Conservation (phyloP, 768 basidiomycete species). For the Pulveroboletus sp. region DNA sequence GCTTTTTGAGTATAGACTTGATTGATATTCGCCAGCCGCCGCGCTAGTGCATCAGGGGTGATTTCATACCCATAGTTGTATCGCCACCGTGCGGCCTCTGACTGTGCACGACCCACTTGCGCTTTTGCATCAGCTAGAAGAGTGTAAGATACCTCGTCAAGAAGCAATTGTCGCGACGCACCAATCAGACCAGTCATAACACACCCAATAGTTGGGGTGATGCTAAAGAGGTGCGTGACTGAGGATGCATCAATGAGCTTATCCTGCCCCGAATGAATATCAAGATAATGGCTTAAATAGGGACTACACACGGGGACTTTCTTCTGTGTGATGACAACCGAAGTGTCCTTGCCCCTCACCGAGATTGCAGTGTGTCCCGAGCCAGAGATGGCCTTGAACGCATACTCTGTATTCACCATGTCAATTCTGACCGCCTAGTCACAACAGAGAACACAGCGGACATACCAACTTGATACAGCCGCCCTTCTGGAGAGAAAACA, state of each 20-base stretch:
- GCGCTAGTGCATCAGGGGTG: constrained; percentile 92
- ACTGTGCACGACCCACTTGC: constrained; percentile 82
- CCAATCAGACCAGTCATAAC: constrained; percentile 98
- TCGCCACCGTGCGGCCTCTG: constrained; percentile 89
- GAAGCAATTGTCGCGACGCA: constrained; percentile 32
- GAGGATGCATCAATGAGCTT: constrained; percentile 94
- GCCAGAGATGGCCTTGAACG: constrained; percentile 98
- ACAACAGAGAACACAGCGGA: constrained; percentile 6
- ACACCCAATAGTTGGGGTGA: constrained; percentile 95
- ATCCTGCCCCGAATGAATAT: constrained; percentile 54
- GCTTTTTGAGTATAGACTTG: constrained; percentile 98
- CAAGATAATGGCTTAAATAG: neutral
- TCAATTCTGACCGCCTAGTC: neutral
- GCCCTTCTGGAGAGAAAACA: constrained; percentile 95
- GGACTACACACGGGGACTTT: constrained; percentile 83
- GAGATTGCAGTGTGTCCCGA: constrained; percentile 94
- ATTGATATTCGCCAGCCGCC: constrained; percentile 95
- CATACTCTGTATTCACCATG: constrained; percentile 74
- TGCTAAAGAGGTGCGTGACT: constrained; percentile 92
- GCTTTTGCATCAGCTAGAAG: constrained; percentile 83
- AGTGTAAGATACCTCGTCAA: constrained; percentile 1
- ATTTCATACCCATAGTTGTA: constrained; percentile 99
- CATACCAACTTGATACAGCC: constrained; percentile 97
- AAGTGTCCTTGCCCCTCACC: constrained; percentile 90
- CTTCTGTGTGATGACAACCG: constrained; percentile 96